phyloP scores from a whole-genome alignment of 208 protist genomes.

The Leishmania mexicana region DNA sequence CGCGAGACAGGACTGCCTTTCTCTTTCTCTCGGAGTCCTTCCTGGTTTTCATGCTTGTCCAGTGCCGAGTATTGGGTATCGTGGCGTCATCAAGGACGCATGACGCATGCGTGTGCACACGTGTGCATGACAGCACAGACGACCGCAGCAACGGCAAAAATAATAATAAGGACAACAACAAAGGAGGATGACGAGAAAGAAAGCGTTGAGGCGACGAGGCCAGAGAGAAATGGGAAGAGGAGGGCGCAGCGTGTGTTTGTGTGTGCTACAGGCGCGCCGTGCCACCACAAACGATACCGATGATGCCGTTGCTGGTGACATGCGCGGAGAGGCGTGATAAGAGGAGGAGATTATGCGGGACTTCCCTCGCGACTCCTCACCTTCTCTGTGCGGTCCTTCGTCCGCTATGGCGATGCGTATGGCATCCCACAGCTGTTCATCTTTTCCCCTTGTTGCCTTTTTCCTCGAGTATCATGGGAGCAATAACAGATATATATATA shows the following conservation, averaged over 20 bases:
- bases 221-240: not conserved
- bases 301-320: not conserved
- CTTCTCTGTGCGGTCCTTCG: not conserved
- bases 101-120: not conserved
- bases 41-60: not conserved
- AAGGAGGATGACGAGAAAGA: not conserved
- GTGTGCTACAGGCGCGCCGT: not conserved
- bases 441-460: not conserved
- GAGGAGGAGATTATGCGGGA: not conserved
- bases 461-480: not conserved
- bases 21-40: not conserved
- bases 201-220: not conserved
- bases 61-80: not conserved
- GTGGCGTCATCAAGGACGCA: not conserved
- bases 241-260: not conserved
- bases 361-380: not conserved
- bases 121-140: not conserved
- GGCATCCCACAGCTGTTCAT: not conserved
- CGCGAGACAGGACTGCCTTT: conserved; percentile 5
- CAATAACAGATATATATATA: not conserved
- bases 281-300: not conserved
- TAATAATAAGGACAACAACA: not conserved
- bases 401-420: not conserved
- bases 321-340: not conserved
- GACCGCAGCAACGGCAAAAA: not conserved